These are phyloP conservation scores for Ustilago sp. DNA, from an alignment of 1,284 basidiomycete species.

Conservation along the genomic window DNA sequence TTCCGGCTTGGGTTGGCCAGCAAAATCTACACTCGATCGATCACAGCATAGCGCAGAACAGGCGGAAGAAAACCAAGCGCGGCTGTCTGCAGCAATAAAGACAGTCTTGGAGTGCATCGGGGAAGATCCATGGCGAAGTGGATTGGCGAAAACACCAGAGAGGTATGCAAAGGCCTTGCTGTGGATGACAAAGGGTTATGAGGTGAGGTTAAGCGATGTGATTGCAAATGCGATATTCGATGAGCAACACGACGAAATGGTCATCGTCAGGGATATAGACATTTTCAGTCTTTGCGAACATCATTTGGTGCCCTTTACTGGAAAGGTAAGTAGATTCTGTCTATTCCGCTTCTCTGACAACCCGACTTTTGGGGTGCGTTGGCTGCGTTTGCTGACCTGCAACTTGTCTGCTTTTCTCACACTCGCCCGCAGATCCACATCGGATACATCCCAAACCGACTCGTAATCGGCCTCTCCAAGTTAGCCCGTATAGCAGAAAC, in stretches of 20 bases:
- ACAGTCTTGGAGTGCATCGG: conserved; percentile 97
- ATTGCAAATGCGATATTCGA: conserved; percentile 99
- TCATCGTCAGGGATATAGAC: conserved; percentile 96
- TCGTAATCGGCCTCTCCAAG: conserved; percentile 96
- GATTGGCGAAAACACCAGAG: conserved; percentile 89
- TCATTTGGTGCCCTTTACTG: conserved; percentile 97
- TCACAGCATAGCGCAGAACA: conserved; percentile 61
- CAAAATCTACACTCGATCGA: conserved; percentile 61
- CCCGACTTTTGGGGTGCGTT: background rate
- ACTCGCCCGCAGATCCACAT: conserved; percentile 57
- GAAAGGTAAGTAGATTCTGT: conserved; percentile 73
- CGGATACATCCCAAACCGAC: conserved; percentile 95
- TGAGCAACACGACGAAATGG: conserved; percentile 99
- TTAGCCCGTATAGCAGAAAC: conserved; percentile 97
- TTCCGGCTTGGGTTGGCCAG: conserved; percentile 66
- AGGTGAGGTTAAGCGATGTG: conserved; percentile 92
- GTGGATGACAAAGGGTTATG: conserved; percentile 99
- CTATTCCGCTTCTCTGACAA: background rate
- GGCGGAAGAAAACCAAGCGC: conserved; percentile 70
- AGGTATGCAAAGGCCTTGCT: conserved; percentile 96
- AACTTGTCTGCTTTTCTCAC: background rate
- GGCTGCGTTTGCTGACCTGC: background rate
- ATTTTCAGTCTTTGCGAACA: conserved; percentile 98
- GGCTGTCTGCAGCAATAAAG: conserved; percentile 85
- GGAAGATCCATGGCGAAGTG: conserved; percentile 95